Conservation (phyloP, 2,329 filamentous ascomycete species). For the Zalaria sp. region DNA sequence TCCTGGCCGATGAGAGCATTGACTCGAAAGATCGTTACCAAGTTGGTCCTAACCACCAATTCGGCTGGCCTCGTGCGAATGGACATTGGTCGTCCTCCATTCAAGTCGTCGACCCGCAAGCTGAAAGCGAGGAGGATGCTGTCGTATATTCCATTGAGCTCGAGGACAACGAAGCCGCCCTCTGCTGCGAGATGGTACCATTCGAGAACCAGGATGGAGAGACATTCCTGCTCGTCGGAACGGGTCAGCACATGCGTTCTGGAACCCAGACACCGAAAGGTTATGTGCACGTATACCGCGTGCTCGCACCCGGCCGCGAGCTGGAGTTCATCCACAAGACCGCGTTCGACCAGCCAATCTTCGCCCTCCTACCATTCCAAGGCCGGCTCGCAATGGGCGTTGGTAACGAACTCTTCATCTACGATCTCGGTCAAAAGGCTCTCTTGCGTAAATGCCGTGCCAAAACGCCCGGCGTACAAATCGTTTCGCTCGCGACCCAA, state of each 20-base stretch:
- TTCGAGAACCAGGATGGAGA: slow-evolving; percentile 86
- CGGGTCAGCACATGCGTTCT: slow-evolving; percentile 64
- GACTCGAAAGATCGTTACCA: background rate
- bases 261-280: slow-evolving; percentile 29
- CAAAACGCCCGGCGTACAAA: slow-evolving; percentile 38
- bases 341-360: slow-evolving; percentile 74
- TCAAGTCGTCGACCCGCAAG: slow-evolving; percentile 73
- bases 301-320: slow-evolving; percentile 72
- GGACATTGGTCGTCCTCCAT: slow-evolving; percentile 95
- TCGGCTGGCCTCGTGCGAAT: slow-evolving; percentile 72
- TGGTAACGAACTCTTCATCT: slow-evolving; percentile 68
- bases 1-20: slow-evolving; percentile 55
- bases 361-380: slow-evolving; percentile 86
- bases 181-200: slow-evolving; percentile 69
- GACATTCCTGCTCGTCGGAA: slow-evolving; percentile 84
- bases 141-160: slow-evolving; percentile 68
- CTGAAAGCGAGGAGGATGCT: slow-evolving; percentile 24
- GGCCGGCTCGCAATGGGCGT: slow-evolving; percentile 78
- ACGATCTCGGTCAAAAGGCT: slow-evolving; percentile 86
- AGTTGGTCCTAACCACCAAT: slow-evolving; percentile 58
- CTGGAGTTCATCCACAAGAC: slow-evolving; percentile 96
- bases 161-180: slow-evolving; percentile 79
- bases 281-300: slow-evolving; percentile 84
- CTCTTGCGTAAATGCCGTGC: slow-evolving; percentile 66
- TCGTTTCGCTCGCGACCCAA: slow-evolving; percentile 78